A percentile compares a stretch with the other conserved stretches of the same genome.
Evolutionary conservation across 306 rosid species (phyloP).

Genomic region (Argentina anserina): DNA sequence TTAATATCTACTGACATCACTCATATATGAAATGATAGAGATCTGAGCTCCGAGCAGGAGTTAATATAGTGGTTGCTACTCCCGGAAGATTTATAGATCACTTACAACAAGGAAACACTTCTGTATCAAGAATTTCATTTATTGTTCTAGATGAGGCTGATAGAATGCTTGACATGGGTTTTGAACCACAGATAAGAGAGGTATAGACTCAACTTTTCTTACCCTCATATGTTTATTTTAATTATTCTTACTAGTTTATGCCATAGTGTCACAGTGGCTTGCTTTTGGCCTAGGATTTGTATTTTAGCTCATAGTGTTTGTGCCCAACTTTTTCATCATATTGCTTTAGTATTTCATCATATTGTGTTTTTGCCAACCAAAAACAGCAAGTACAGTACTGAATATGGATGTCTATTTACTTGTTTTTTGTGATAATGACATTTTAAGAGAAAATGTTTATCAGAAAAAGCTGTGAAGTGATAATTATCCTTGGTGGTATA

Average conservation of each 20-base stretch:
- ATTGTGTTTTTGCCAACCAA: neutral
- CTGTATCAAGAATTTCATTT: conserved; percentile 68
- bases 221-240: neutral
- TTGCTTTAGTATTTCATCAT: neutral
- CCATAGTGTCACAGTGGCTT: neutral
- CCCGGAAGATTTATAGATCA: conserved; percentile 93
- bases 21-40: conserved; percentile 42
- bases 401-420: neutral
- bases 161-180: conserved; percentile 96
- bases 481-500: neutral
- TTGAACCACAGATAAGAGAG: conserved; percentile 86
- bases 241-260: neutral
- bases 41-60: conserved; percentile 81
- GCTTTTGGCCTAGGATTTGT: neutral
- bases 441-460: too few species aligned
- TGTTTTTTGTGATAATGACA: too few species aligned
- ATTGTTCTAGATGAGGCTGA: conserved; percentile 91
- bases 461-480: neutral
- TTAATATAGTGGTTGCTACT: conserved; percentile 75
- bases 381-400: neutral
- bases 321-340: neutral
- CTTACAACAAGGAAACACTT: conserved; percentile 83
- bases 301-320: neutral
- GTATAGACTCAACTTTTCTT: conserved; percentile 30
- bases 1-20: neutral